Base-by-base conservation (phyloP, 345 rosid genomes). In the Microcos paniculata region DNA sequence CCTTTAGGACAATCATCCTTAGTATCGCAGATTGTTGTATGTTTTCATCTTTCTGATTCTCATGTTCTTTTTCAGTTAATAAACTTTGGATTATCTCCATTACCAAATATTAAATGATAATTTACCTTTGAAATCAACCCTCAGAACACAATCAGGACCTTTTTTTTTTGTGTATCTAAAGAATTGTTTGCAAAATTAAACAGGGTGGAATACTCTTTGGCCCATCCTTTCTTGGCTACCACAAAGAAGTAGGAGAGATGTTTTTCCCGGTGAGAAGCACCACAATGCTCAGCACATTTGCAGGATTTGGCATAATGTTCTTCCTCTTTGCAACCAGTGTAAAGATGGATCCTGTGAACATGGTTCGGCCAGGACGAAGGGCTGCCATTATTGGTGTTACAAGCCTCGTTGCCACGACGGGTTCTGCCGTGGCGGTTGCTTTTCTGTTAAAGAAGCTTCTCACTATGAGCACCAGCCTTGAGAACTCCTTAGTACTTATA, bases 181-280 rank as follows among this genome's bases (percentile, higher is more conserved):
- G 23, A 62, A 35, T 62, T 33, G 24, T 53, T 59, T 18, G 10
- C 21, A 8, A 15, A 48, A 13, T 30, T 43, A 62, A 23, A 13
- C 80, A 84, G 87, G 59, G 83, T 16, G 85, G 87, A 45, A 38
- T 81, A 10, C 13, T 82, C 7, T 7, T 81, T 48, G 87, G 83
- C 12, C 78, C 76, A 59, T 77, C 72, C 4, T 7, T 79, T 7
- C 24, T 74, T 42, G 76, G 80, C 38, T 4, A 40, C 11, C 33
- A 35, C 13, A 12, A 4, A 35, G 12, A 53, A 12, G 4, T 71
- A 16, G 11, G 13, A 33, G 72, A 26, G 15, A 58, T 0, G 11
- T 10, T 84, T 45, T 84, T 84, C 69, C 85, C 85, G 3, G 0
- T 2, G 1, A 14, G 1, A 40, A 38, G 64, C 64, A 8, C 6